Evolutionary conservation across 345 rosid genomes (phyloP), one percentile per base, ranked within the genome.

Genomic region (Brassica incana): DNA sequence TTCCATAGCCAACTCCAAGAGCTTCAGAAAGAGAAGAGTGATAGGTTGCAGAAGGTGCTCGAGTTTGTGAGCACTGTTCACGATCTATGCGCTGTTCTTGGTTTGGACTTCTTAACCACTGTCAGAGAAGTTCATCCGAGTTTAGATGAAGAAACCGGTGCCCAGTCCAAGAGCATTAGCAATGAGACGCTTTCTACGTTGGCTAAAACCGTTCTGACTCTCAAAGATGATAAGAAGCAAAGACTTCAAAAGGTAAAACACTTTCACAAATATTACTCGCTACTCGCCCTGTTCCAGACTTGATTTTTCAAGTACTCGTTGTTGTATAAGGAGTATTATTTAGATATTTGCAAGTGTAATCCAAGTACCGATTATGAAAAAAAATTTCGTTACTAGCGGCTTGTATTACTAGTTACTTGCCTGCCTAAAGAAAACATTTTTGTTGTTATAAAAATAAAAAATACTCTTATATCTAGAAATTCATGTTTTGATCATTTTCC

Each of bases 21-120:
- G 81, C 99, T 96, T 75, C 93, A 96, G 75, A 93, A 90, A 72
- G 97, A 96, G 86, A 96, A 96, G 99, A 88, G 95, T 83, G 98
- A 93, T 54, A 94, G 99, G 85, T 78, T 95, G 83, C 97, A 81
- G 68, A 91, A 88, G 84, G 99, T 95, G 75, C 91, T 87, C 59
- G 99, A 93, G 74, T 88, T 91, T 70, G 99, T 93, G 69, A 88
- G 98, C 80, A 90, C 88, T 27, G 98, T 93, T 81, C 99, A 93
- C 80, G 97, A 92, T 86, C 92, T 96, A 59, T 95, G 97, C 79
- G 89, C 88, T 20, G 99, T 90, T 50, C 95, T 95, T 58, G 97
- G 94, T 58, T 85, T 95, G 94, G 99, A 95, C 80, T 95, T 95
- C 87, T 79, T 91, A 65, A 80, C 89, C 36, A 88, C 97, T 2